A percentile compares a stretch with the other conserved stretches of the same genome.
phyloP scores from a whole-genome alignment of 768 basidiomycete species.

The Rubroboletus pulcherrimus region DNA sequence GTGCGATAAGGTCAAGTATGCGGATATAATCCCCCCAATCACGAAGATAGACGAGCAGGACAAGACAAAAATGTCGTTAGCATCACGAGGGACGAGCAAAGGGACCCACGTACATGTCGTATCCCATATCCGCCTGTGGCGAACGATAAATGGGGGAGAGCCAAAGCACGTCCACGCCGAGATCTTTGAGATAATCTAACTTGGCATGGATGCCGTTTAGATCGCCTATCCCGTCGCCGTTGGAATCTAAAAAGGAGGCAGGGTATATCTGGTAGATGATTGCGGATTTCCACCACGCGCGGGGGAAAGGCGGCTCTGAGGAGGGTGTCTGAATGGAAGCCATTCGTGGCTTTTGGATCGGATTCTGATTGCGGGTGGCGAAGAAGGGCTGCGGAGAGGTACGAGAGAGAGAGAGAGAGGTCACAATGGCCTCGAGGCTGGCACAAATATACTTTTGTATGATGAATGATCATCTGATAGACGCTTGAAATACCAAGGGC shows the following conservation, averaged over 20 bases:
- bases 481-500: conserved; percentile 2
- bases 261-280: conserved; percentile 70
- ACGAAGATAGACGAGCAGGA: background rate
- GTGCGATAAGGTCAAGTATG: conserved; percentile 13
- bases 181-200: conserved; percentile 63
- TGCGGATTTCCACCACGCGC: conserved; percentile 56
- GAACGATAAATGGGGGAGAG: conserved; percentile 58
- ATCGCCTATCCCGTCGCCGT: conserved; percentile 67
- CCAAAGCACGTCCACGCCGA: conserved; percentile 70
- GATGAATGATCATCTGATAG: conserved; percentile 13
- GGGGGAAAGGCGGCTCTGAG: conserved; percentile 21
- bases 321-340: background rate
- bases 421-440: conserved; percentile 18
- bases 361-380: conserved; percentile 1
- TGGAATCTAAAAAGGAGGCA: conserved; percentile 67
- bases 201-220: conserved; percentile 61
- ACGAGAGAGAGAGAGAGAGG: background rate
- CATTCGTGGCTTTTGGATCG: conserved; percentile 5
- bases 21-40: background rate
- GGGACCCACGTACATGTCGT: conserved; percentile 50
- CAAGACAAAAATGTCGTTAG: background rate
- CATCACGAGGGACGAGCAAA: background rate
- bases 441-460: conserved; percentile 5
- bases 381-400: conserved; percentile 14
- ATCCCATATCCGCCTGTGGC: conserved; percentile 70